phyloP scores from a whole-genome alignment of 2,329 filamentous ascomycete species.

The Amauroascus verrucosus region DNA sequence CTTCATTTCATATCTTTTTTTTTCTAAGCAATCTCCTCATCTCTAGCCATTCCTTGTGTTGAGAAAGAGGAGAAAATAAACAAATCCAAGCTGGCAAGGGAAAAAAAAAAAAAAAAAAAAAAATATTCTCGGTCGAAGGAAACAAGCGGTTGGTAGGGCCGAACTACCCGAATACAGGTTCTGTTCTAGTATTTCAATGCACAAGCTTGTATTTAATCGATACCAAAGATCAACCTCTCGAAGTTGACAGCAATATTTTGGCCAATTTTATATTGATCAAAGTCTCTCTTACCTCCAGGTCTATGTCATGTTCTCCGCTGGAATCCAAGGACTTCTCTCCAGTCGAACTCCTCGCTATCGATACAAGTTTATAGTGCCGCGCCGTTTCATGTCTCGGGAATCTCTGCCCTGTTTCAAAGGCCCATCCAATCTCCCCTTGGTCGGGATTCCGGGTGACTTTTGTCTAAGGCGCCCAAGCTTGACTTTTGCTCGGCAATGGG shows the following conservation, averaged over 20 bases:
- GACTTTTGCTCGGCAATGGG: neutral
- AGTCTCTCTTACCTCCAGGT: too few relatives aligned
- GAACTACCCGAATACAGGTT: conserved; percentile 9
- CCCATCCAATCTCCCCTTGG: neutral
- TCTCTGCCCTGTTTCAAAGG: conserved; percentile 3
- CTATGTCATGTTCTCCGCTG: too few relatives aligned
- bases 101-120: neutral
- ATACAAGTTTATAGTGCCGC: neutral
- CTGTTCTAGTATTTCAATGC: conserved; percentile 7
- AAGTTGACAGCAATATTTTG: neutral
- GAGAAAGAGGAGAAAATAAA: too few relatives aligned
- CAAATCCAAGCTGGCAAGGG: neutral
- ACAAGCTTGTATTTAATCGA: neutral
- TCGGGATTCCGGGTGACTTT: neutral
- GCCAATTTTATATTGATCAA: neutral
- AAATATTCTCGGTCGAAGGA: neutral
- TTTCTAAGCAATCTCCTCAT: too few relatives aligned
- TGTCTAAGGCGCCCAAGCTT: conserved; percentile 1
- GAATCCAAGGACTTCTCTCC: too few relatives aligned
- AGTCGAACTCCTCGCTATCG: neutral
- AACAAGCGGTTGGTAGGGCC: conserved; percentile 1
- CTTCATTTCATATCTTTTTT: neutral
- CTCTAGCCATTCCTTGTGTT: too few relatives aligned
- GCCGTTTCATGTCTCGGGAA: conserved; percentile 7
- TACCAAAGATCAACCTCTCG: neutral